Conservation (phyloP, 352 stramenopile genomes). For the Globisporangium mamillatum region DNA sequence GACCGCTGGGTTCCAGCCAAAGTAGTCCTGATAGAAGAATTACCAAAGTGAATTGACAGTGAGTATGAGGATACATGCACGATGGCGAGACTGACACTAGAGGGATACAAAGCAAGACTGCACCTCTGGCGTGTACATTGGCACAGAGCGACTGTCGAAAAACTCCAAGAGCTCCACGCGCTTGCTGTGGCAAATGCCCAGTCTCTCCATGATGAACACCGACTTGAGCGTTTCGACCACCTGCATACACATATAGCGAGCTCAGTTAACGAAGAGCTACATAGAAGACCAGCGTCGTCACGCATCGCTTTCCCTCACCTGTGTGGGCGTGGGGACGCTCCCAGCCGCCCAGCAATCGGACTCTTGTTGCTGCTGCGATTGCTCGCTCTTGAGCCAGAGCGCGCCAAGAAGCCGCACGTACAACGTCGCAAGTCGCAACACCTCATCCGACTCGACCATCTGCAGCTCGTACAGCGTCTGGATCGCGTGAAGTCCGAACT, state of each 20-base stretch:
- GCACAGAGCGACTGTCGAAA: constrained; percentile 37
- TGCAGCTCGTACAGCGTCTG: constrained; percentile 68
- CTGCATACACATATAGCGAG: neutral
- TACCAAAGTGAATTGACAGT: constrained; percentile 1
- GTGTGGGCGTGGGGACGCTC: constrained; percentile 36
- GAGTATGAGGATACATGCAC: neutral
- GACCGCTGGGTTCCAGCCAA: constrained; percentile 79
- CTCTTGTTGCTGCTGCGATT: constrained; percentile 21
- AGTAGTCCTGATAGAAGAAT: constrained; percentile 49
- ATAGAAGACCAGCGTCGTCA: neutral
- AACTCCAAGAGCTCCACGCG: constrained; percentile 70
- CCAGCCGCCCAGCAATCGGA: constrained; percentile 35
- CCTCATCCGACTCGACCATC: constrained; percentile 43
- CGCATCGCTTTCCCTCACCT: constrained; percentile 21
- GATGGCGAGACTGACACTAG: neutral
- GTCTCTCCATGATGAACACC: constrained; percentile 73
- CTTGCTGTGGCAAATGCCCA: constrained; percentile 58
- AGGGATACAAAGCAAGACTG: neutral
- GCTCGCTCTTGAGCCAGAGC: constrained; percentile 47
- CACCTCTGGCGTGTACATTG: constrained; percentile 51
- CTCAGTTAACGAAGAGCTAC: neutral
- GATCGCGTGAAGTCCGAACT: constrained; percentile 51
- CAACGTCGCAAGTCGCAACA: constrained; percentile 40
- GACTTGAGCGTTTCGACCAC: constrained; percentile 48
- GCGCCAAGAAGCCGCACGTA: constrained; percentile 58